These are phyloP conservation scores for Clohesyomyces aquaticus DNA, from an alignment of 495 filamentous ascomycete genomes.

Conservation along the genomic window DNA sequence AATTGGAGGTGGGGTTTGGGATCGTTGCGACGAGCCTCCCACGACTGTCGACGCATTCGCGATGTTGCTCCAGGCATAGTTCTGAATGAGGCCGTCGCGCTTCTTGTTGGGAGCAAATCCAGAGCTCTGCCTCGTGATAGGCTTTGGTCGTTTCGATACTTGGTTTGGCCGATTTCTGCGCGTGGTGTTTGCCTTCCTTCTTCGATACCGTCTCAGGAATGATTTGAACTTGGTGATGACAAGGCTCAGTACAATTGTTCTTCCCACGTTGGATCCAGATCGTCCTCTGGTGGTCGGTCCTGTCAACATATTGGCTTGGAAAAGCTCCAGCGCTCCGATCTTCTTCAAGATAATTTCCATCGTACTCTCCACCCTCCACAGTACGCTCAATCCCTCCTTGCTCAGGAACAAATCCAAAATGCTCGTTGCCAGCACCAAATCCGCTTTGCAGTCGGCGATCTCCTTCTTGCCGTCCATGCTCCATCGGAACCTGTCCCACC, in stretches of 20 bases:
- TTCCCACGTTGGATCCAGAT: conserved; percentile 6
- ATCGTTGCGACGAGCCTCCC: not conserved
- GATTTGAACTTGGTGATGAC: conserved; percentile 9
- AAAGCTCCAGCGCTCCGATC: conserved; percentile 15
- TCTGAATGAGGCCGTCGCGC: conserved; percentile 3
- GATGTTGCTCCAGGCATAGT: conserved; percentile 18
- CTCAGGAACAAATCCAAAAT: conserved; percentile 25
- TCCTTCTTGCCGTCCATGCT: conserved; percentile 27
- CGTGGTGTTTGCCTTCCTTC: conserved; percentile 8
- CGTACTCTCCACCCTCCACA: conserved; percentile 23
- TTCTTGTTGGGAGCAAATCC: conserved; percentile 19
- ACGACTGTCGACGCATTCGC: not conserved
- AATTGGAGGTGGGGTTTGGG: conserved; percentile 3
- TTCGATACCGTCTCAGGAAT: not conserved
- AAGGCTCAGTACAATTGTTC: conserved; percentile 17
- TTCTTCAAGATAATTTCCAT: conserved; percentile 20
- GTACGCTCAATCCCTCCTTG: conserved; percentile 16
- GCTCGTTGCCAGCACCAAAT: conserved; percentile 18
- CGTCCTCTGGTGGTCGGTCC: not conserved
- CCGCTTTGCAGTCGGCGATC: conserved; percentile 20
- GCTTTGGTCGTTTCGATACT: not conserved
- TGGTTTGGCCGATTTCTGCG: not conserved
- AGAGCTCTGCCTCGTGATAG: conserved; percentile 14
- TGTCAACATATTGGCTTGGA: not conserved
- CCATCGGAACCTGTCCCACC: conserved; percentile 28